Conservation (phyloP, 441 rosid species). For the Erodium moschatum region DNA sequence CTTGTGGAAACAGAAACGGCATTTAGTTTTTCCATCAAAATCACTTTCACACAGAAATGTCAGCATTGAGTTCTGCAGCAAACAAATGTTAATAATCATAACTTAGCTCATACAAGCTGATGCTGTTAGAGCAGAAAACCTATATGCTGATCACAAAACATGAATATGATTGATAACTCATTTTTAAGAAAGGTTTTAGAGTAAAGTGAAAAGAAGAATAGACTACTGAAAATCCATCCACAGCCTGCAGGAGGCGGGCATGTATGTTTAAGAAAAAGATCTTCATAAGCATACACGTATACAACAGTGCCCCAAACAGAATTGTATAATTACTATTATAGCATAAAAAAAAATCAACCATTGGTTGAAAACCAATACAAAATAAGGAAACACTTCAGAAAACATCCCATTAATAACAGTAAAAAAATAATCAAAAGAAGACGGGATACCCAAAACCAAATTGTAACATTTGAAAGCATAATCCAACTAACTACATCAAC, state of each 20-base stretch:
- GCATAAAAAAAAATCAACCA: neutral
- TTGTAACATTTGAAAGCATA: neutral
- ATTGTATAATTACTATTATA: neutral
- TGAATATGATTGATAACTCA: neutral
- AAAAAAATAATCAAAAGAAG: neutral
- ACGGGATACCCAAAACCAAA: neutral
- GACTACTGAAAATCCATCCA: no score
- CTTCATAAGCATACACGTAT: neutral
- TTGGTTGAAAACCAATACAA: neutral
- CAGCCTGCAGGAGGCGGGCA: no score
- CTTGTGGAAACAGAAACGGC: neutral
- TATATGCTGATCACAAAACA: neutral
- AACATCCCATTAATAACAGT: neutral
- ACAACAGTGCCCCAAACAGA: neutral
- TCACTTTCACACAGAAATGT: neutral
- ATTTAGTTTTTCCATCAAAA: neutral
- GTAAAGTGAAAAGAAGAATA: neutral
- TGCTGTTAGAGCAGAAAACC: neutral
- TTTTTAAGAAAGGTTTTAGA: neutral
- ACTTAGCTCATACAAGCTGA: neutral
- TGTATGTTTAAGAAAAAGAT: neutral
- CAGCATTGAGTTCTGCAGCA: slow-evolving; percentile 7
- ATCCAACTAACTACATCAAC: neutral
- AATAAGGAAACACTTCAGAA: neutral
- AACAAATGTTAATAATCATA: neutral